Base-by-base conservation (phyloP, 2,329 filamentous ascomycete species). In the Fusarium nematophilum region DNA sequence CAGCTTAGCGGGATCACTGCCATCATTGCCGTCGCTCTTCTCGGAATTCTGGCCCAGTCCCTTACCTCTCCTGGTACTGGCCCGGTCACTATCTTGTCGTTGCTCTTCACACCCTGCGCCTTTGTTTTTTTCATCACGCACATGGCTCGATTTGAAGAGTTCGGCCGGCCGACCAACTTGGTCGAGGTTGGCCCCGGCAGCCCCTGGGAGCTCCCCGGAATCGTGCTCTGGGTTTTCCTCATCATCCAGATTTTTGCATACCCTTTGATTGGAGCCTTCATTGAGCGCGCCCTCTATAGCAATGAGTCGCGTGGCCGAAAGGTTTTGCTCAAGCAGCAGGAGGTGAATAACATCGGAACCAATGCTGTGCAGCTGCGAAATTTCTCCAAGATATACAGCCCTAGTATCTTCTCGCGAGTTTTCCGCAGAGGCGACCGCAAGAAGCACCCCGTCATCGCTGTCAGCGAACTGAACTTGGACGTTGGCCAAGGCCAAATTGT, bases 41-140 rank as follows among this genome's bases (percentile, higher is more conserved):
- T 97, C 1, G 93, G 90, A 13, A 90, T 97, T 65, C 79, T 97
- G 17, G 89, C 92, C 0, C 93, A 97, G 74, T 86, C 92, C 13
- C 79, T 91, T 14, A 86, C 83, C 0, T 81, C 81, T 1, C 86
- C 86, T 4, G 79, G 76, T 8, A 90, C 88, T 1, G 86, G 78
- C 2, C 82, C 86, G 1, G 90, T 94, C 3, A 82, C 84, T 6
- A 78, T 91, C 4, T 79, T 96, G 10, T 89, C 89, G 57, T 71
- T 96, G 11, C 74, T 97, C 0, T 97, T 97, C 71, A 86, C 92
- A 0, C 91, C 93, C 0, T 96, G 93, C 80, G 93, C 92, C 67
- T 97, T 92, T 70, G 90, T 94, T 11, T 93, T 89, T 72, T 95
- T 94, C 70, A 82, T 88, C 48, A 86, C 90, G 14, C 84, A 89